Conservation (phyloP, 768 basidiomycete species). For the Suillus occidentalis region DNA sequence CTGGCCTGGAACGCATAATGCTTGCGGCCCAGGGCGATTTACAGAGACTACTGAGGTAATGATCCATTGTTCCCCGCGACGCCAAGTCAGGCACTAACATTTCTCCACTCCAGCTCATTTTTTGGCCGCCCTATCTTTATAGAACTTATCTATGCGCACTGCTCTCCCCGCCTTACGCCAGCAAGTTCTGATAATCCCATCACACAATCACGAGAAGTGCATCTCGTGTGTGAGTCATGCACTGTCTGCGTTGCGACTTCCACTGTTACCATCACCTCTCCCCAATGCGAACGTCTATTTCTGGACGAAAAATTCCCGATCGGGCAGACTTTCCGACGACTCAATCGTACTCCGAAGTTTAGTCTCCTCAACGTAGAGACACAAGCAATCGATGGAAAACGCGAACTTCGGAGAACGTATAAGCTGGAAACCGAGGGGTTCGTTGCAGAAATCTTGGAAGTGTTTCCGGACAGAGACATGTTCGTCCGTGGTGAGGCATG, state of each 20-base stretch:
- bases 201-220: constrained; percentile 62
- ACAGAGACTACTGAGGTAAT: constrained; percentile 65
- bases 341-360: constrained; percentile 56
- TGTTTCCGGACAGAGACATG: constrained; percentile 69
- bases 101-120: constrained; percentile 48
- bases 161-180: constrained; percentile 31
- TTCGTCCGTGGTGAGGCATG: constrained; percentile 55
- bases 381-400: constrained; percentile 16
- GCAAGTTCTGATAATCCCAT: constrained; percentile 53
- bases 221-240: constrained; percentile 55
- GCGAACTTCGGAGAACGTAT: constrained; percentile 44
- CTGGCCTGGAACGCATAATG: constrained; percentile 66
- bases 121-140: constrained; percentile 63
- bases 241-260: constrained; percentile 66
- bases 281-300: constrained; percentile 57
- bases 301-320: constrained; percentile 67
- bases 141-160: constrained; percentile 54
- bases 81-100: background rate
- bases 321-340: constrained; percentile 64
- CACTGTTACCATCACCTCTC: constrained; percentile 58
- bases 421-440: constrained; percentile 56
- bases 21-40: constrained; percentile 71
- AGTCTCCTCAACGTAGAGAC: constrained; percentile 55
- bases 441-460: constrained; percentile 66
- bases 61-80: background rate